Base-by-base conservation (phyloP, 2,329 filamentous ascomycete species). In the Botrytis aclada region DNA sequence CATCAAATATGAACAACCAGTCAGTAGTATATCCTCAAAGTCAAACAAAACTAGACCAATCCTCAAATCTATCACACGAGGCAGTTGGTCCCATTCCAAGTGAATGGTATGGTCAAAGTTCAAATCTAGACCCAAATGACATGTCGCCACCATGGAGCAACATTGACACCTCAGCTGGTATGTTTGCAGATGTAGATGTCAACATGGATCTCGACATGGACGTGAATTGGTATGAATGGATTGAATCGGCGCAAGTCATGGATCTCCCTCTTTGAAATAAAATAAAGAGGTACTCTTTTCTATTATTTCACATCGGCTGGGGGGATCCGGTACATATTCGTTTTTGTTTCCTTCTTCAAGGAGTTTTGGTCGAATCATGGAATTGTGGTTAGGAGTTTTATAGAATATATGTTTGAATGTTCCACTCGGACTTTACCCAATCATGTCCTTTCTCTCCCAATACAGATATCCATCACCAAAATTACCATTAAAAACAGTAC, bases 221-320 rank as follows among this genome's bases (percentile, higher is more conserved):
- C n/a, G 71, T 82, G 29, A 76, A 83, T 72, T 83, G 82, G 82
- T 81, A 81, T 74, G 79, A 79, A 69, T 83, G 82, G 82, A 75
- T 83, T 29, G 78, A 82, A 71, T 81, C 81, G 72, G 80, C 81
- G 2, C 81, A 80, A 43, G 61, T 62, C 34, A 76, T 76, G 71
- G 74, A 75, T 60, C 32, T 37, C 8, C 34, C 29, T n/a, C 29
- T 25, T 16, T 25, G 25, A 37, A 6, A 22, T 6, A 61, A 2
- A 10, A 60, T 34, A 6, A 18, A n/a, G 34, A 8, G 22, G 7
- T 14, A 60, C 34, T 25, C 4, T 37, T 7, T 14, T 25, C 4
- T 60, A 12, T 60, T 14, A 51, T 1, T 60, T 25, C 1, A 10
- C 3, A 14, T 51, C 25, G 10, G 25, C 4, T 51, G 1, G n/a